phyloP scores from a whole-genome alignment of 106 monocot species.

The Chionographis japonica region DNA sequence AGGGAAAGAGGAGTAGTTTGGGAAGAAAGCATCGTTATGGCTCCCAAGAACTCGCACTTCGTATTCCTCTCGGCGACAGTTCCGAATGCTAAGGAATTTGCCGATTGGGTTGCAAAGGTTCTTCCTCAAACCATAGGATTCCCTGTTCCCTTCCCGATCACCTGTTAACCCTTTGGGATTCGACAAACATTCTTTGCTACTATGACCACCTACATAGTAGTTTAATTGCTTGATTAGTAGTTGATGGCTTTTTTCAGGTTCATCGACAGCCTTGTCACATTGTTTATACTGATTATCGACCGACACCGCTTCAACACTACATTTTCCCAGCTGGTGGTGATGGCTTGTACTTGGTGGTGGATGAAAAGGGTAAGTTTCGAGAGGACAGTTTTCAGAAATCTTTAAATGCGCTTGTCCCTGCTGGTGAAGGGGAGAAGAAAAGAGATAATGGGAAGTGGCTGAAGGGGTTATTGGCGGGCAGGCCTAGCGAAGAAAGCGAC shows the following conservation, averaged over 20 bases:
- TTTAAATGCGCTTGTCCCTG: constrained; percentile 78
- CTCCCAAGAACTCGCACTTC: constrained; percentile 86
- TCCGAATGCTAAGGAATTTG: constrained; percentile 97
- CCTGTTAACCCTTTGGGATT: no score
- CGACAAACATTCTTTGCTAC: not conserved
- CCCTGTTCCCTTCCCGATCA: not conserved
- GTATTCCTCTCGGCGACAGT: constrained; percentile 98
- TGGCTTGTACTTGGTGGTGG: constrained; percentile 83
- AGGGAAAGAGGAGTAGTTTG: constrained; percentile 96
- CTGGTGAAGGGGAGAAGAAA: constrained; percentile 54
- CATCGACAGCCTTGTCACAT: constrained; percentile 96
- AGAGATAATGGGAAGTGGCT: constrained; percentile 64
- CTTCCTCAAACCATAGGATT: not conserved
- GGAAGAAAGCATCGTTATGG: constrained; percentile 99
- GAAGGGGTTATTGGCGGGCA: constrained; percentile 55
- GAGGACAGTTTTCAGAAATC: constrained; percentile 95
- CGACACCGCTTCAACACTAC: constrained; percentile 95
- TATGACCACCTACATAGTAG: not conserved
- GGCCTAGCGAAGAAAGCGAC: constrained; percentile 70
- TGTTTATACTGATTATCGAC: constrained; percentile 95
- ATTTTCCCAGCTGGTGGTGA: constrained; percentile 92
- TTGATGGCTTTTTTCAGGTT: constrained; percentile 39
- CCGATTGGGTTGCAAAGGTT: constrained; percentile 99
- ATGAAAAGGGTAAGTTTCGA: constrained; percentile 90
- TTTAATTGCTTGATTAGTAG: not conserved